These are phyloP conservation scores for Phenoliferia sp. DNA, from an alignment of 1,284 basidiomycete species.

Conservation along the genomic window DNA sequence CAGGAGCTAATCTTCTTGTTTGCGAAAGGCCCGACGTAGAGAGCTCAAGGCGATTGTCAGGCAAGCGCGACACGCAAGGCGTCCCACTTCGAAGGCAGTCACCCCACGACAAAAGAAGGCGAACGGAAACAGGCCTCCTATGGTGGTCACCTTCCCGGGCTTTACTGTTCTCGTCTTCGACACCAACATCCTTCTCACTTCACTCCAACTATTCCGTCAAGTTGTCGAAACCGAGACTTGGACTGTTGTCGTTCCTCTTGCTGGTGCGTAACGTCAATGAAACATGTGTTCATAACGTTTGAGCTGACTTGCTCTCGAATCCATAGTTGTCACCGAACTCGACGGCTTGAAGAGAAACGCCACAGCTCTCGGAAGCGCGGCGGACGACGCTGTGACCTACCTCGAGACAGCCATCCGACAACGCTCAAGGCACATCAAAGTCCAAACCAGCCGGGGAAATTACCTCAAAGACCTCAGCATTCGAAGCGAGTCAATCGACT, in stretches of 20 bases:
- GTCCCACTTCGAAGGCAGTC: slow-evolving; percentile 36
- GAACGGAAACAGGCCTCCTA: slow-evolving; percentile 38
- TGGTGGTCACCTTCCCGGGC: slow-evolving; percentile 65
- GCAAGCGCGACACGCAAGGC: slow-evolving; percentile 17
- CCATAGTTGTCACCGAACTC: slow-evolving; percentile 80
- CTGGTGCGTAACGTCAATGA: slow-evolving; percentile 41
- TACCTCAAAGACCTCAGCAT: slow-evolving; percentile 80
- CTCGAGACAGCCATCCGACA: slow-evolving; percentile 68
- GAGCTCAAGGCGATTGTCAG: slow-evolving; percentile 44
- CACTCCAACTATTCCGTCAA: slow-evolving; percentile 63
- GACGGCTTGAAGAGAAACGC: slow-evolving; percentile 75
- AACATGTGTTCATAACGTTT: not conserved
- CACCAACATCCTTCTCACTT: slow-evolving; percentile 86
- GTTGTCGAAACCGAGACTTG: slow-evolving; percentile 76
- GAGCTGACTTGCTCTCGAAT: not conserved
- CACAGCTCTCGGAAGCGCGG: slow-evolving; percentile 44
- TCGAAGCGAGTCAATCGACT: slow-evolving; percentile 78
- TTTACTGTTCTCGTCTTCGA: slow-evolving; percentile 89
- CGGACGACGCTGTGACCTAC: slow-evolving; percentile 66
- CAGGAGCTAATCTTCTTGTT: slow-evolving; percentile 13
- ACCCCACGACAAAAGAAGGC: slow-evolving; percentile 16
- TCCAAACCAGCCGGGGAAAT: slow-evolving; percentile 91
- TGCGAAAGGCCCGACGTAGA: slow-evolving; percentile 39
- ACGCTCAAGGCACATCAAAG: slow-evolving; percentile 73
- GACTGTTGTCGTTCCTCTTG: slow-evolving; percentile 86